Conservation (phyloP, 2,329 filamentous ascomycete species). For the Ustilaginoidea virens region DNA sequence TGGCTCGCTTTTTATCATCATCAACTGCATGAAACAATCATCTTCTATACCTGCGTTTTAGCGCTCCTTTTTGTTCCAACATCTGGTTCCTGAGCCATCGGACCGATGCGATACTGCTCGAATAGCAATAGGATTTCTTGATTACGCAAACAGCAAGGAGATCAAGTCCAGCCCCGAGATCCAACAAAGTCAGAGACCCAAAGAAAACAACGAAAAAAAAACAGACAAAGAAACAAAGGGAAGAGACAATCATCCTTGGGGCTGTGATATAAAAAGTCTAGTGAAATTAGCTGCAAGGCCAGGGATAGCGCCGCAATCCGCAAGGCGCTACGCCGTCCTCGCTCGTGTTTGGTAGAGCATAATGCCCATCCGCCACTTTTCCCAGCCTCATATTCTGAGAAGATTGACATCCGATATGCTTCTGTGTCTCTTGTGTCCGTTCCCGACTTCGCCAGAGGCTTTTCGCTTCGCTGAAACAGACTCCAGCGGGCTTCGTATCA, state of each 20-base stretch:
- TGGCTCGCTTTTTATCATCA: no score
- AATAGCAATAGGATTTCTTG: no score
- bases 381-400: constrained; percentile 24
- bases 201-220: not conserved
- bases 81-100: no score
- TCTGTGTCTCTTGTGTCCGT: constrained; percentile 38
- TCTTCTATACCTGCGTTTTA: no score
- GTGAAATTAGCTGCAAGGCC: constrained; percentile 20
- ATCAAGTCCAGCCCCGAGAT: not conserved
- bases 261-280: not conserved
- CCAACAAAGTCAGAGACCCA: not conserved
- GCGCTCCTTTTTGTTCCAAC: no score
- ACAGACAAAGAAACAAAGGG: not conserved
- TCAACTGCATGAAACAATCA: no score
- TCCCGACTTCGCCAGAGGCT: constrained; percentile 27
- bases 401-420: constrained; percentile 42
- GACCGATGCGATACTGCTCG: no score
- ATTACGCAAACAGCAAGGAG: not conserved
- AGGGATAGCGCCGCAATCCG: constrained; percentile 21
- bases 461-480: constrained; percentile 37
- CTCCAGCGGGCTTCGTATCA: constrained; percentile 34
- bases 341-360: constrained; percentile 17
- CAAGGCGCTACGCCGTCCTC: constrained; percentile 29
- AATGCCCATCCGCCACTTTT: not conserved
- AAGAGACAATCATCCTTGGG: not conserved